Evolutionary conservation across 805 yeast species (phyloP).

Genomic region (Candida silvicultrix): DNA sequence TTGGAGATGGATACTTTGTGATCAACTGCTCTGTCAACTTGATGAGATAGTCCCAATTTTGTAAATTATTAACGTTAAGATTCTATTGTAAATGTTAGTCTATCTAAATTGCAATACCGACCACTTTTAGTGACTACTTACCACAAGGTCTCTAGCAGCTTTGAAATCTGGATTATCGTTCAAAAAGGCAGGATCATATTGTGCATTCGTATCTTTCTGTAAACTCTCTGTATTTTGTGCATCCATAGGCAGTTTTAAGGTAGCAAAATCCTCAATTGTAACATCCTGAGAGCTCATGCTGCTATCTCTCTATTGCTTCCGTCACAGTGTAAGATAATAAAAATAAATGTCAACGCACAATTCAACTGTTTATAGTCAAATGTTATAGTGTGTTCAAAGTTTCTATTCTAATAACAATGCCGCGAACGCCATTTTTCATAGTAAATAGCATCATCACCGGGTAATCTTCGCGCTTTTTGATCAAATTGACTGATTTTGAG

Average conservation of each 20-base stretch:
- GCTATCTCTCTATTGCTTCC: background rate
- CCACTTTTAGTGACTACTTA: too few species aligned
- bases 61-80: constrained; percentile 26
- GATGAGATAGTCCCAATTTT: constrained; percentile 35
- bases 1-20: constrained; percentile 27
- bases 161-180: constrained; percentile 20
- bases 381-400: background rate
- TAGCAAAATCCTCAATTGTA: background rate
- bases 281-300: background rate
- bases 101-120: too few species aligned
- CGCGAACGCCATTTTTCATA: background rate
- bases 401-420: background rate
- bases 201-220: background rate
- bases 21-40: constrained; percentile 25
- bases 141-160: constrained; percentile 15
- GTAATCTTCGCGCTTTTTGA: background rate
- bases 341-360: too few species aligned
- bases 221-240: background rate
- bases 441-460: background rate
- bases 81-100: too few species aligned
- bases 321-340: too few species aligned
- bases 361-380: too few species aligned
- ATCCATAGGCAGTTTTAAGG: background rate
- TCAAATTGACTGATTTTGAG: background rate
- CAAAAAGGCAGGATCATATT: constrained; percentile 8